phyloP scores from a whole-genome alignment of 169 alveolate species.

The Plasmodium cynomolgi region DNA sequence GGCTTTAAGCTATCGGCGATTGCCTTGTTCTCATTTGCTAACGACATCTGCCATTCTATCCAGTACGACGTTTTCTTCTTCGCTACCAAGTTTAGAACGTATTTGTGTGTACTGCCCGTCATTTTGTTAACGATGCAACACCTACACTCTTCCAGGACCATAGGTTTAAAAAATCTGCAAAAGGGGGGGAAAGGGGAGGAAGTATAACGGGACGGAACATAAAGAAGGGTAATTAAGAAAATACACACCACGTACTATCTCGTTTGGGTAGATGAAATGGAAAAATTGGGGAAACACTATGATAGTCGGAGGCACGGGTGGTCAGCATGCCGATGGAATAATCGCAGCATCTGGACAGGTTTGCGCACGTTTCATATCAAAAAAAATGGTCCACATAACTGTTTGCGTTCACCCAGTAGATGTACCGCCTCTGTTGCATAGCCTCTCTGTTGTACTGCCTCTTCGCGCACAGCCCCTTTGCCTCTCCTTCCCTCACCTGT shows the following conservation, averaged over 20 bases:
- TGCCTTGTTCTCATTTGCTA: conserved; percentile 6
- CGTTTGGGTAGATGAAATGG: neutral
- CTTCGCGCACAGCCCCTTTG: neutral
- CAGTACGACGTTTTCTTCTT: conserved; percentile 62
- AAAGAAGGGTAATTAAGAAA: neutral
- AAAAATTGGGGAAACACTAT: neutral
- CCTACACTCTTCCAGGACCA: conserved; percentile 69
- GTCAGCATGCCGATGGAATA: neutral
- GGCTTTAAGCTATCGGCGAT: conserved; percentile 44
- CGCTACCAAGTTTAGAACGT: conserved; percentile 35
- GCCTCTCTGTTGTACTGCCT: neutral
- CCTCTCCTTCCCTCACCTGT: conserved; percentile 24
- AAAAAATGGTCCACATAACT: neutral
- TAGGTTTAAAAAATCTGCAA: conserved; percentile 56
- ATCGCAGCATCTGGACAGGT: neutral
- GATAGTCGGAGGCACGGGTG: neutral
- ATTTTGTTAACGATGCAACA: conserved; percentile 47
- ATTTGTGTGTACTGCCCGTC: conserved; percentile 29
- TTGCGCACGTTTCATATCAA: neutral
- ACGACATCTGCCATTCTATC: conserved; percentile 43
- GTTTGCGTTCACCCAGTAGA: neutral
- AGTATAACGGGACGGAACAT: neutral
- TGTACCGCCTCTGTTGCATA: neutral
- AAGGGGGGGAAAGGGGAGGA: neutral
- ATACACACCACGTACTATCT: neutral